phyloP scores from a whole-genome alignment of 1,284 basidiomycete species.

The Exobasidium rhododendri region DNA sequence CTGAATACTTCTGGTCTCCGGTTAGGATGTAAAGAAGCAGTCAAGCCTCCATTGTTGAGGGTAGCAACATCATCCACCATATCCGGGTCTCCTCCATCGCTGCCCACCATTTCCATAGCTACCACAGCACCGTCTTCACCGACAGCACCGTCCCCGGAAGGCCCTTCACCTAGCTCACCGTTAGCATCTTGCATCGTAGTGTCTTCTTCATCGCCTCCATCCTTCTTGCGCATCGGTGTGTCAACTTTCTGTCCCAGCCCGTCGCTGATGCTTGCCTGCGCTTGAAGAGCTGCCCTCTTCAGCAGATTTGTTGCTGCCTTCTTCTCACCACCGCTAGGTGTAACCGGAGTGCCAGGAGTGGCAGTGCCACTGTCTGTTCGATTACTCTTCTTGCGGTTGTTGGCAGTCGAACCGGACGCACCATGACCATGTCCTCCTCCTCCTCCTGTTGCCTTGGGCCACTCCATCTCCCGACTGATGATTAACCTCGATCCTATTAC shows the following conservation, averaged over 20 bases:
- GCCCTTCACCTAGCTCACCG: slow-evolving; percentile 59
- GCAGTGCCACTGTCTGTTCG: slow-evolving; percentile 55
- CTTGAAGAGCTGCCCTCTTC: slow-evolving; percentile 74
- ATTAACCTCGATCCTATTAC: slow-evolving; percentile 84
- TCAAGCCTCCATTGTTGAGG: slow-evolving; percentile 54
- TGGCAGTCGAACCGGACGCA: slow-evolving; percentile 13
- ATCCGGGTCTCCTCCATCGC: slow-evolving; percentile 24
- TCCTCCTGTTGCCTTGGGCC: slow-evolving; percentile 67
- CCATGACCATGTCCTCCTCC: slow-evolving; percentile 27
- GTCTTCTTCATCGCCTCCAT: slow-evolving; percentile 46
- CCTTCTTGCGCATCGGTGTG: slow-evolving; percentile 59
- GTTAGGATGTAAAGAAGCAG: slow-evolving; percentile 58
- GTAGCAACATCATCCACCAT: slow-evolving; percentile 32
- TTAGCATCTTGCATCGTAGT: slow-evolving; percentile 44
- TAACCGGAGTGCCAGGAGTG: slow-evolving; percentile 24
- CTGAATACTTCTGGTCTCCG: slow-evolving; percentile 61
- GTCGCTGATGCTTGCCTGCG: slow-evolving; percentile 43
- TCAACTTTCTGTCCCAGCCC: slow-evolving; percentile 61
- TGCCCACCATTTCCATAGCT: slow-evolving; percentile 59
- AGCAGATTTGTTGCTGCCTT: slow-evolving; percentile 59
- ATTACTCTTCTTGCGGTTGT: slow-evolving; percentile 56
- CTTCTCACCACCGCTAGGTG: slow-evolving; percentile 34
- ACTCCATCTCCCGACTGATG: slow-evolving; percentile 81
- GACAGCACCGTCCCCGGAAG: slow-evolving; percentile 35
- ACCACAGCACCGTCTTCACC: slow-evolving; percentile 53